phyloP scores from a whole-genome alignment of 306 rosid species.

The Neltuma alba region DNA sequence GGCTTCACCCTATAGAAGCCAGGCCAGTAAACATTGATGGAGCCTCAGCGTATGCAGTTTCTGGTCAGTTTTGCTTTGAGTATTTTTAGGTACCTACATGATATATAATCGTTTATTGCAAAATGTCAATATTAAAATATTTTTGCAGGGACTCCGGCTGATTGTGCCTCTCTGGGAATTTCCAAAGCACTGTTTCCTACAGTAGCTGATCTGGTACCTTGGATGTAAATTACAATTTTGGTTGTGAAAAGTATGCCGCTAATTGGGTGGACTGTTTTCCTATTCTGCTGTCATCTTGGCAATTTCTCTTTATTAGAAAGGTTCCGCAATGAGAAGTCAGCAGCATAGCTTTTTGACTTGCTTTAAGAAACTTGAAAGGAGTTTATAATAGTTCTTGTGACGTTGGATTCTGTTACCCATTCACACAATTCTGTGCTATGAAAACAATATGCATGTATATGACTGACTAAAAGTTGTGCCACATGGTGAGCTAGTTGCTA shows the following conservation, averaged over 20 bases:
- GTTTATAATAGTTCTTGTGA: slow-evolving; percentile 3
- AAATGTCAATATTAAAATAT: slow-evolving; percentile 9
- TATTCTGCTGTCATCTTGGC: not conserved
- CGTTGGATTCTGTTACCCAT: not conserved
- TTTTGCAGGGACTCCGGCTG: slow-evolving; percentile 65
- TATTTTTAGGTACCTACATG: not conserved
- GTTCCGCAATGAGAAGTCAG: not conserved
- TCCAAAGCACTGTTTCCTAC: slow-evolving; percentile 62
- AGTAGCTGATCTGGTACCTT: slow-evolving; percentile 56
- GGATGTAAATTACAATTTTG: not conserved
- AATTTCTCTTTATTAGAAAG: not conserved
- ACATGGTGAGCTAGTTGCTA: slow-evolving; percentile 4
- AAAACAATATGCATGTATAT: not conserved
- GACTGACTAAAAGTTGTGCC: not conserved
- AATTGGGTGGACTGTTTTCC: not conserved
- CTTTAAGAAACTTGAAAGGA: not conserved
- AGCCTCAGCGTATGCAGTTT: slow-evolving; percentile 22
- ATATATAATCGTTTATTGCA: not conserved
- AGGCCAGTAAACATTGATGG: slow-evolving; percentile 2
- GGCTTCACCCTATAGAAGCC: slow-evolving; percentile 16
- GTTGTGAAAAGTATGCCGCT: slow-evolving; percentile 2
- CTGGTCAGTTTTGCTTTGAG: slow-evolving; percentile 4
- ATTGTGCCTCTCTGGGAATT: slow-evolving; percentile 67
- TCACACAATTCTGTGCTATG: not conserved
- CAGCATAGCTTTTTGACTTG: not conserved